phyloP scores from a whole-genome alignment of 441 rosid genomes.

The Geranium incanum region DNA sequence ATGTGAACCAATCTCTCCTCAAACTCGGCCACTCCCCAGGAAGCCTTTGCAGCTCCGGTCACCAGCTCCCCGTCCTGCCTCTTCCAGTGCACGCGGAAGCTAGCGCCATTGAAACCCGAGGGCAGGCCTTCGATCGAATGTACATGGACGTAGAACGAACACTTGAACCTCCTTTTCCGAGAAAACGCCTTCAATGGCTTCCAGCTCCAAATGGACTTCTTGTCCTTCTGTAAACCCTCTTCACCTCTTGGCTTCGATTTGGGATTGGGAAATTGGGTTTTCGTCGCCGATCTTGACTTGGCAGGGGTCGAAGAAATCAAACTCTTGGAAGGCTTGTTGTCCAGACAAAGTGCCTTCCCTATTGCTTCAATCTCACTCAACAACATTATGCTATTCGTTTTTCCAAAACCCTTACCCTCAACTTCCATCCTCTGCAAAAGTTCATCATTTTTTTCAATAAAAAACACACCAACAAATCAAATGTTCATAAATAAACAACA shows the following conservation, averaged over 20 bases:
- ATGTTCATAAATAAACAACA: constrained; percentile 27
- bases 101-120: constrained; percentile 40
- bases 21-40: constrained; percentile 55
- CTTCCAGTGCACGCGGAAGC: constrained; percentile 76
- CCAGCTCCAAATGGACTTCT: constrained; percentile 83
- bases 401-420: constrained; percentile 44
- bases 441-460: no score
- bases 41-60: constrained; percentile 57
- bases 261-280: constrained; percentile 30
- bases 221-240: constrained; percentile 53
- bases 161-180: constrained; percentile 56
- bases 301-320: constrained; percentile 27
- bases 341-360: constrained; percentile 64
- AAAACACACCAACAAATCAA: no score
- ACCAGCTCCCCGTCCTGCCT: constrained; percentile 61
- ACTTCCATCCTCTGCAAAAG: constrained; percentile 43
- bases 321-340: constrained; percentile 35
- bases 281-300: constrained; percentile 40
- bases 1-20: constrained; percentile 66
- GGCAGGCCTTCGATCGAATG: constrained; percentile 71
- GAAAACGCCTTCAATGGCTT: constrained; percentile 74
- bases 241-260: constrained; percentile 32
- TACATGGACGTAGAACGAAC: constrained; percentile 73
- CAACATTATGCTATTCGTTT: constrained; percentile 44
- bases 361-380: constrained; percentile 71